These are phyloP conservation scores for Tillandsia leiboldiana DNA, from an alignment of 176 grass and related monocot species.

Conservation along the genomic window DNA sequence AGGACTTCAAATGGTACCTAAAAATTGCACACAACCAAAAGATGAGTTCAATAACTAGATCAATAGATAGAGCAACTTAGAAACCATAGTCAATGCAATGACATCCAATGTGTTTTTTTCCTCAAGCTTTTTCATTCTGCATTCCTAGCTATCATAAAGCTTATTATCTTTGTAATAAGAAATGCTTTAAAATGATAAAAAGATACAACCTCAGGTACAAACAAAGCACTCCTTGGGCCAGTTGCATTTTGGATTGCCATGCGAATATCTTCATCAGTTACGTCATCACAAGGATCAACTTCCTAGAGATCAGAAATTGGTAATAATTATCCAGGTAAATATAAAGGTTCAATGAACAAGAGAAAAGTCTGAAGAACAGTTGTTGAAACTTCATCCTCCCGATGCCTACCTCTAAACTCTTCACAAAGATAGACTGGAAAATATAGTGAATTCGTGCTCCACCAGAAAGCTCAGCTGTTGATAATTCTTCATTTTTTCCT, in stretches of 20 bases:
- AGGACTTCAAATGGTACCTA: slow-evolving; percentile 95
- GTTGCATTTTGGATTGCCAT: slow-evolving; percentile 80
- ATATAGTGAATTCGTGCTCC: slow-evolving; percentile 94
- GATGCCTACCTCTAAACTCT: slow-evolving; percentile 66
- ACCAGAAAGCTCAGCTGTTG: slow-evolving; percentile 89
- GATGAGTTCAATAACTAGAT: neutral
- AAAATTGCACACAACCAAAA: slow-evolving; percentile 15
- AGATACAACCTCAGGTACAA: slow-evolving; percentile 69
- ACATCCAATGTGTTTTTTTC: neutral
- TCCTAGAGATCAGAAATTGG: slow-evolving; percentile 40
- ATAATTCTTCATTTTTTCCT: slow-evolving; percentile 66
- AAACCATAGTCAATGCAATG: neutral
- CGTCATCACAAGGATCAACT: slow-evolving; percentile 81
- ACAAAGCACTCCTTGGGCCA: slow-evolving; percentile 77
- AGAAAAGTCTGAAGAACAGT: neutral
- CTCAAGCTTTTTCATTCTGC: too few species aligned
- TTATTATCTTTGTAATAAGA: neutral
- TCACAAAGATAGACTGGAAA: slow-evolving; percentile 98
- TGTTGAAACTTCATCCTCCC: neutral
- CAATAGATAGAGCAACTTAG: neutral
- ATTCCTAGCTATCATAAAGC: neutral
- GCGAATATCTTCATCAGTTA: slow-evolving; percentile 74
- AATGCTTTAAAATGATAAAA: slow-evolving; percentile 2
- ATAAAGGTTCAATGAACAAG: neutral
- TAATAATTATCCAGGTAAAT: slow-evolving; percentile 1